phyloP scores from a whole-genome alignment of 768 basidiomycete genomes.

The Podaxis sp. region DNA sequence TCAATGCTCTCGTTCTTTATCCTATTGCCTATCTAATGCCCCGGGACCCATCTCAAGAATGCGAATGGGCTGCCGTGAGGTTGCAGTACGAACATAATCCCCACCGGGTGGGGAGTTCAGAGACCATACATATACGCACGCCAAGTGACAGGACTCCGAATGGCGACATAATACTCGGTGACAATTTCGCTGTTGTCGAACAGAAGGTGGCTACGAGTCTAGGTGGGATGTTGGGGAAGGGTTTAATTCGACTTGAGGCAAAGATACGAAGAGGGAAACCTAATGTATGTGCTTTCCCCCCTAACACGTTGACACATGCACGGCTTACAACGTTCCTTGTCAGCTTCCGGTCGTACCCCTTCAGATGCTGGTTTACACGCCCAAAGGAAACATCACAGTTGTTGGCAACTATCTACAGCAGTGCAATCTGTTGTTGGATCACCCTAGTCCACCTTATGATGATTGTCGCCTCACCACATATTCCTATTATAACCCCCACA shows the following conservation, averaged over 20 bases:
- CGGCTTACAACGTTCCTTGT: background rate
- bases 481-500: conserved; percentile 89
- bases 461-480: conserved; percentile 55
- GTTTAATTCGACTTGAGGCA: conserved; percentile 78
- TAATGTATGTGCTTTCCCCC: conserved; percentile 46
- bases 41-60: conserved; percentile 42
- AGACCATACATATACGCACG: conserved; percentile 78
- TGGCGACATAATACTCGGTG: conserved; percentile 58
- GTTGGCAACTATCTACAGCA: conserved; percentile 77
- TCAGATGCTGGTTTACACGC: conserved; percentile 88
- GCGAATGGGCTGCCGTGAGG: conserved; percentile 70
- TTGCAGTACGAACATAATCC: conserved; percentile 70
- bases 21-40: conserved; percentile 66
- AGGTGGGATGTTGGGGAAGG: conserved; percentile 83
- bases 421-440: conserved; percentile 70
- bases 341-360: conserved; percentile 84
- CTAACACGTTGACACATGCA: background rate
- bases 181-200: conserved; percentile 82
- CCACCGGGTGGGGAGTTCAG: conserved; percentile 49
- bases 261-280: conserved; percentile 66
- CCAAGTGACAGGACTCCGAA: conserved; percentile 50
- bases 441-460: conserved; percentile 74
- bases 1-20: conserved; percentile 84
- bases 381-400: conserved; percentile 86
- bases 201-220: conserved; percentile 79